Evolutionary conservation across 225 moss, liverwort and hornwort genomes (phyloP), one percentile per base, ranked within the genome.

Genomic region (Sphagnum tenellum): DNA sequence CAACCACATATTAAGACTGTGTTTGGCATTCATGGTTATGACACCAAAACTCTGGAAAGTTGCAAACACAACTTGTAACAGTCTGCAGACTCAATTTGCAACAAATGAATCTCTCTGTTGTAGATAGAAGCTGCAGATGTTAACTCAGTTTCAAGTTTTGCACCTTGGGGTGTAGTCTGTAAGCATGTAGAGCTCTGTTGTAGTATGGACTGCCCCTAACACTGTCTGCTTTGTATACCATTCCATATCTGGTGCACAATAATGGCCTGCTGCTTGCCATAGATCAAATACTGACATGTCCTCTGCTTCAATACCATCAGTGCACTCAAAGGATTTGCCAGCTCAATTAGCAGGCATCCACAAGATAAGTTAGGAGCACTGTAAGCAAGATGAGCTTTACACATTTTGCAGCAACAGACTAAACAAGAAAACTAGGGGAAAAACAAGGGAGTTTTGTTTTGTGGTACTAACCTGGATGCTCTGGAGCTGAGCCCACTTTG

Each of bases 141-240:
- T 7, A 9, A 44, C 44, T 14, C 5, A 61, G n/a, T 9, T 58
- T 44, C 3, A 3, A 1, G 12, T 44, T 14, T 10, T 11, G 12
- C 4, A 64, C 81, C 87, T 83, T 81, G 87, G 77, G 48, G 81
- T 78, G 29, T 67, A 76, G 63, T 87, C 87, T 13, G 87, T 87
- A 2, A 87, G 78, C 87, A 87, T 87, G 61, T 81, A 87, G 47
- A 87, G 68, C 60, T 87, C 87, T 3, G 87, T 80, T 1, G 80
- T 71, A n/a, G 78, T 75, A 67, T 87, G 83, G 47, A 83, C 71
- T 46, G 71, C 76, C 59, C 65, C 80, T 63, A 87, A 73, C 49
- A 83, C 50, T 10, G 76, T 77, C 4, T 83, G 73, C 72, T 87
- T 87, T 45, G 83, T 70, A 70, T 87, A 87, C 87, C 87, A 87